Evolutionary conservation across 2,329 filamentous ascomycete species (phyloP).

Genomic region (Camillea tinctor): DNA sequence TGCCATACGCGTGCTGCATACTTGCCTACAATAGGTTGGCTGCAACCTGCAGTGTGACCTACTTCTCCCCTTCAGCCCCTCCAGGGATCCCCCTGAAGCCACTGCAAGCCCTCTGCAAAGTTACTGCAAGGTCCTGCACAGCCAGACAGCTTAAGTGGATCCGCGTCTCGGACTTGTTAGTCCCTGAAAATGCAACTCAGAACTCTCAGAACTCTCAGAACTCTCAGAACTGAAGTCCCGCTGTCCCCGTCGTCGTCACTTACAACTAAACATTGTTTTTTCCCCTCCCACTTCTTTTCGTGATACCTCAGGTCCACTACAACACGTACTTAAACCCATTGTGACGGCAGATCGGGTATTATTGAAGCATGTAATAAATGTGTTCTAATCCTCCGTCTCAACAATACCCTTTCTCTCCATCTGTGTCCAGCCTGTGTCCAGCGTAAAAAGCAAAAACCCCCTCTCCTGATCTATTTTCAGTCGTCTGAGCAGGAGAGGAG

Average conservation of each 20-base stretch:
- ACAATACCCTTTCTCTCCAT: constrained; percentile 5
- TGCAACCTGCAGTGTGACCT: not conserved
- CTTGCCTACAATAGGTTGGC: too few relatives aligned
- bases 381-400: not conserved
- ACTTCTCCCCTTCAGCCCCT: too few relatives aligned
- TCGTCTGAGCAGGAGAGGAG: not conserved
- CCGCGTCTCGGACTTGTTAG: not conserved
- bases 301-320: too few relatives aligned
- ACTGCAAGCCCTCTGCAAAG: not conserved
- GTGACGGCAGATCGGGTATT: not conserved
- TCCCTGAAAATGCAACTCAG: not conserved
- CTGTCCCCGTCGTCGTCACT: too few relatives aligned
- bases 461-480: too few relatives aligned
- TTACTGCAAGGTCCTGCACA: not conserved
- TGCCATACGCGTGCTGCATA: too few relatives aligned
- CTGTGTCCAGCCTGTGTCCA: too few relatives aligned
- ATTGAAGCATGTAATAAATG: not conserved
- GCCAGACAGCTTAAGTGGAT: not conserved
- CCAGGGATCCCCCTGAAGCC: not conserved
- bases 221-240: too few relatives aligned
- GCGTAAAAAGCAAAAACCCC: too few relatives aligned
- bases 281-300: too few relatives aligned
- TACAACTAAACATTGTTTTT: too few relatives aligned
- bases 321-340: not conserved
- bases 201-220: not conserved